phyloP scores from a whole-genome alignment of 495 filamentous ascomycete genomes.

The Penicillium egyptiacum region DNA sequence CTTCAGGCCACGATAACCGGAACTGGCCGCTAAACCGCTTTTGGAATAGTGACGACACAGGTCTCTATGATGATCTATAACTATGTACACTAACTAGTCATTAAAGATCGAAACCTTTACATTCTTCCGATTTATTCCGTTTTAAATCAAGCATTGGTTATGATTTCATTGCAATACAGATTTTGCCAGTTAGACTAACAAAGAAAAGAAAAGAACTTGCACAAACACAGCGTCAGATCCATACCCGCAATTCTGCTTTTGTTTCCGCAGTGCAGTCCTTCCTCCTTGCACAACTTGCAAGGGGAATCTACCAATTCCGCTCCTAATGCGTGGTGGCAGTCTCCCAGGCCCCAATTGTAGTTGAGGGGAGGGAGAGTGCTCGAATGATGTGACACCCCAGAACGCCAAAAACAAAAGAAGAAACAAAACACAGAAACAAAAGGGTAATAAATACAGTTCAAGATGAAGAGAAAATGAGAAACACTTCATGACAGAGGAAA shows the following conservation, averaged over 20 bases:
- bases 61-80: conserved; percentile 9
- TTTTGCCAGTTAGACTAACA: conserved; percentile 3
- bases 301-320: conserved; percentile 18
- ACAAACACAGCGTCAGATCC: conserved; percentile 12
- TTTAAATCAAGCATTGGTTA: conserved; percentile 1
- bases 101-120: neutral
- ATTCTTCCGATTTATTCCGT: conserved; percentile 9
- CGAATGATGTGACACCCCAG: conserved; percentile 33
- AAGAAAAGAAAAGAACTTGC: neutral
- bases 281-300: conserved; percentile 11
- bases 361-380: conserved; percentile 18
- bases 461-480: conserved; percentile 14
- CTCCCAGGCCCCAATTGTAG: conserved; percentile 7
- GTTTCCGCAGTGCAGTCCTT: conserved; percentile 4
- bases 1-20: conserved; percentile 49
- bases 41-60: conserved; percentile 37
- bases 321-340: conserved; percentile 14
- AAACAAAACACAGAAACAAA: conserved; percentile 4
- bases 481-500: neutral
- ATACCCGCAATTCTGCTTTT: conserved; percentile 17
- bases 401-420: conserved; percentile 36
- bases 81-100: no score
- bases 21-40: conserved; percentile 38
- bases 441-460: conserved; percentile 40
- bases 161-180: conserved; percentile 13